Evolutionary conservation across 2,329 filamentous ascomycete species (phyloP).

Genomic region (Gyromitra esculenta): DNA sequence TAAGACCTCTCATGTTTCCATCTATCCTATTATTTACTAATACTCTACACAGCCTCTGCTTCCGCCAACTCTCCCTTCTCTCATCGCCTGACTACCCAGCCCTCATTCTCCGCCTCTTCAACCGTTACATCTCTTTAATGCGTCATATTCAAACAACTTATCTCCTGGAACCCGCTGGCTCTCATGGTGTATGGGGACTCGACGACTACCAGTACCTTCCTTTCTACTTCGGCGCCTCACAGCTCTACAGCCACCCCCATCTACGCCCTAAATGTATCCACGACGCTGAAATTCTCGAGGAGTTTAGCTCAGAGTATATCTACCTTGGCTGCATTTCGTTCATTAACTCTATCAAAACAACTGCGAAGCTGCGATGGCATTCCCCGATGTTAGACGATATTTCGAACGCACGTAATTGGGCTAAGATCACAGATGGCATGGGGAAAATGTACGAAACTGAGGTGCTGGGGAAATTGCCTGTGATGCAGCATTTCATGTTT

Average conservation of each 20-base stretch:
- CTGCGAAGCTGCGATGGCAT: conserved; percentile 94
- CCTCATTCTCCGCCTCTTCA: conserved; percentile 80
- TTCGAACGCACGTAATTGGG: conserved; percentile 86
- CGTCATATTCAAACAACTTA: conserved; percentile 88
- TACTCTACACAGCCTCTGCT: conserved; percentile 69
- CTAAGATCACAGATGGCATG: conserved; percentile 94
- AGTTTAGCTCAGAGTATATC: conserved; percentile 82
- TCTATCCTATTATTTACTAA: conserved; percentile 15
- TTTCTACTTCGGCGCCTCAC: conserved; percentile 92
- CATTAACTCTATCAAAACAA: conserved; percentile 95
- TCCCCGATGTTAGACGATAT: conserved; percentile 99
- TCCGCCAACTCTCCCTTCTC: conserved; percentile 79
- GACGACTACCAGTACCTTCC: conserved; percentile 98
- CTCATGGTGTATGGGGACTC: conserved; percentile 96
- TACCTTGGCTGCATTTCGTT: conserved; percentile 94
- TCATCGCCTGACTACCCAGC: conserved; percentile 73
- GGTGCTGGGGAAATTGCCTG: conserved; percentile 89
- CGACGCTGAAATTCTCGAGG: conserved; percentile 85
- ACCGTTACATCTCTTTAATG: conserved; percentile 85
- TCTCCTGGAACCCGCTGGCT: conserved; percentile 95
- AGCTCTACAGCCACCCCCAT: conserved; percentile 83
- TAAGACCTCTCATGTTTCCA: conserved; percentile 24
- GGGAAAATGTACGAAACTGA: conserved; percentile 95
- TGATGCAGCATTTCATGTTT: conserved; percentile 99
- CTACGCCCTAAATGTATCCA: conserved; percentile 85